These are phyloP conservation scores for Arachnomyces sp. DNA, from an alignment of 2,329 filamentous ascomycete species.

Conservation along the genomic window DNA sequence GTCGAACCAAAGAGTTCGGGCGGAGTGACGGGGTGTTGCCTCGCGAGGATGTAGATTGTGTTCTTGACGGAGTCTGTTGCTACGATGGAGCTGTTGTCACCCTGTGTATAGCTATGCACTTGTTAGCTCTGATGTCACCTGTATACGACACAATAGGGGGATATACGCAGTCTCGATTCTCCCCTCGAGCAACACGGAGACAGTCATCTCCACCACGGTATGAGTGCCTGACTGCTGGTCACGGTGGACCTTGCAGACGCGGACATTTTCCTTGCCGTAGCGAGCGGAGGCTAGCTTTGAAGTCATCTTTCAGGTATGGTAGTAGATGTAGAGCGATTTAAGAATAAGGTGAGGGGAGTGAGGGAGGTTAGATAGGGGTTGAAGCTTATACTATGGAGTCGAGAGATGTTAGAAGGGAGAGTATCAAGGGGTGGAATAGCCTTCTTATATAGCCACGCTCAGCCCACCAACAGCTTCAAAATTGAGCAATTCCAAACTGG, in stretches of 20 bases:
- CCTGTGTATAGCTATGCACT: constrained; percentile 66
- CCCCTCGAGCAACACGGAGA: constrained; percentile 85
- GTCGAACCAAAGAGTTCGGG: constrained; percentile 86
- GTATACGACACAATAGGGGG: constrained; percentile 3
- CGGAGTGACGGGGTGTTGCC: constrained; percentile 83
- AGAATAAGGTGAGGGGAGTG: too few relatives aligned
- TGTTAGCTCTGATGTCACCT: constrained; percentile 4
- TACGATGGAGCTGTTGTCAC: constrained; percentile 91
- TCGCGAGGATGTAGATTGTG: constrained; percentile 89
- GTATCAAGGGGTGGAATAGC: too few relatives aligned
- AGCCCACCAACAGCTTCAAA: too few relatives aligned
- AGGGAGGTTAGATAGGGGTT: too few relatives aligned
- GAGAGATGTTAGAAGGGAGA: too few relatives aligned
- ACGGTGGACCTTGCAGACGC: constrained; percentile 87
- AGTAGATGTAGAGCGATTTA: too few relatives aligned
- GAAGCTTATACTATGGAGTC: too few relatives aligned
- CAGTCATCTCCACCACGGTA: constrained; percentile 87
- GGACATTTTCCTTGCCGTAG: constrained; percentile 82
- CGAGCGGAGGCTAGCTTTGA: constrained; percentile 37
- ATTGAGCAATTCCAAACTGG: too few relatives aligned
- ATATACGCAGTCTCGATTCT: constrained; percentile 71
- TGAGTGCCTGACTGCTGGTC: constrained; percentile 69
- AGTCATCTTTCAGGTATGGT: constrained; percentile 16
- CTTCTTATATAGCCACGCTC: too few relatives aligned
- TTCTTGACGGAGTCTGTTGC: constrained; percentile 99